Evolutionary conservation across 208 protist genomes (phyloP), one percentile per base, ranked within the genome.

Genomic region (Naegleria gruberi): DNA sequence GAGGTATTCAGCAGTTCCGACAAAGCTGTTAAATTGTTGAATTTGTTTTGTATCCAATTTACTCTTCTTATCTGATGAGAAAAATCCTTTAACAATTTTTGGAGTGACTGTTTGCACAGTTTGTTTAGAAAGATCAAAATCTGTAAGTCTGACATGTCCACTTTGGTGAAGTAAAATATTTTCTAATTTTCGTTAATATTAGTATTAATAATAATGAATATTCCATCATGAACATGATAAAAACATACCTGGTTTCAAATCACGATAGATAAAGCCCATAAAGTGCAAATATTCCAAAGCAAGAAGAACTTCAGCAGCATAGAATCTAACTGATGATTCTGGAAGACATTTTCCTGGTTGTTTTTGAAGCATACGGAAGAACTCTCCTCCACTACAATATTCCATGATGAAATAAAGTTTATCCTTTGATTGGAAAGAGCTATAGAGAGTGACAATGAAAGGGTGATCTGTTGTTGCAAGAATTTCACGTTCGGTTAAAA

Each of bases 371-470:
- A 96, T 96, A 87, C 94, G 95, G 91, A 98, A 98, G 34, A 99
- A 93, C 91, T 98, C 97, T 7, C 97, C 97, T 43, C 97, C 97
- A 15, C 97, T 95, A 0, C 98, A 91, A 89, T 96, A 98, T 91
- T 98, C 97, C 41, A 98, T 92, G 8, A 98, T 89, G 85, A 98
- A 95, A 91, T 96, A 96, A 26, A 97, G 89, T 90, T 97, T 93
- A 87, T 96, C 93, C 45, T 96, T 92, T 0, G 95, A 96, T 90
- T 97, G 95, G 90, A 98, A 98, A 4, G 96, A 92, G 83, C 92
- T 95, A 92, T 98, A 94, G 83, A 96, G 95, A 17, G 90, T 91
- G 46, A 97, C 94, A 43, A 98, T 93, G 92, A 96, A 98, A 19
- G 96, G 97, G 90, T 98, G 95, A 15, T 95, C 91, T 44, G 95